Evolutionary conservation across 352 stramenopile species (phyloP), one percentile per base, ranked within the genome.

Genomic region (Globisporangium okanoganense): DNA sequence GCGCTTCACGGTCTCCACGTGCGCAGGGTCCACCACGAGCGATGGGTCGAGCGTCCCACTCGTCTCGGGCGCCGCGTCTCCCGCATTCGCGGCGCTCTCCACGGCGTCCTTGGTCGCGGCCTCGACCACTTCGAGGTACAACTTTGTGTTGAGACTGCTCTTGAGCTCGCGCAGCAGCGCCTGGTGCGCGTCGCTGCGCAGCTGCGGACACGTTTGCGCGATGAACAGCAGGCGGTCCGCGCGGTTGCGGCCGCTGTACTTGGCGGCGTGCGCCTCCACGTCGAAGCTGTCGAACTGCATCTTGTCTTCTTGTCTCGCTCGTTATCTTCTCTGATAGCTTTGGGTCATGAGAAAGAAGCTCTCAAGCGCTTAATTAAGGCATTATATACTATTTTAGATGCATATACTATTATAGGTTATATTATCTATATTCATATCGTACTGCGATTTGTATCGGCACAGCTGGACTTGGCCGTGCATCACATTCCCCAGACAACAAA

Each of bases 181-280:
- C 40, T 76, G 64, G 33, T 72, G 69, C 29, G 82, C 79, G 44
- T 91, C 85, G 5, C 60, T 33, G 41, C 80, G 73, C 62, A 92
- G 61, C 38, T 66, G 55, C 1, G 69, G 61, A n/a, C 71, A 78
- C 25, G 60, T 65, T 48, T 84, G 73, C 2, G 76, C 66, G 31
- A 96, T 69, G 59, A 94, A 96, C 47, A 89, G 61, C 18, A 96
- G 62, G 1, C 86, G 82, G 41, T 90, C 79, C 1, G 78, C 79
- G 68, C 84, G 82, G 72, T 92, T 94, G 53, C 79, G 79, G 1
- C 79, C 87, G 48, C 68, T 84, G 76, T 96, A 94, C 70, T 94
- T 94, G 72, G 80, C 72, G 8, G 81, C 85, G 52, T 92, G 85
- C 50, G 76, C 73, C 25, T 96, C 87, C 61, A 96, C 74, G 62